phyloP scores from a whole-genome alignment of 2,329 filamentous ascomycete species.

The Sporothrix pseudoabietina region DNA sequence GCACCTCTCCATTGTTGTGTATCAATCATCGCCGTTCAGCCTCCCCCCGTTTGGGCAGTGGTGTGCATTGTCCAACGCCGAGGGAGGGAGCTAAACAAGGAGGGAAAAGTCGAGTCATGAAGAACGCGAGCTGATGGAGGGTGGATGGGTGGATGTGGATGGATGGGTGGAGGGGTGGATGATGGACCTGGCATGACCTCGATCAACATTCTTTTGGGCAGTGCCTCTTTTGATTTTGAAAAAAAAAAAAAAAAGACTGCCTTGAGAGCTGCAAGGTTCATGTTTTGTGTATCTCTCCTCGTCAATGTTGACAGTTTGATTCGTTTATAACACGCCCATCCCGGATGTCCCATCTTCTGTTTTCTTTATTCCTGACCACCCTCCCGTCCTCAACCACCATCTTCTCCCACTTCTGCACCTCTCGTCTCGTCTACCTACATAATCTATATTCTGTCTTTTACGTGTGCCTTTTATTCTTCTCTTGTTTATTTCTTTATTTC shows the following conservation, averaged over 20 bases:
- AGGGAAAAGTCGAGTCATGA: too few relatives aligned
- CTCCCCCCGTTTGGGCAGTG: not conserved
- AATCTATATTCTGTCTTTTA: not conserved
- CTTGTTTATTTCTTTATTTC: not conserved
- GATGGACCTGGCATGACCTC: too few relatives aligned
- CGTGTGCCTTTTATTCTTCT: not conserved
- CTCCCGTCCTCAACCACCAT: not conserved
- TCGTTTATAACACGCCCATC: not conserved
- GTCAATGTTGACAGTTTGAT: not conserved
- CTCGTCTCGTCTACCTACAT: not conserved
- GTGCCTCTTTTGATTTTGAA: not conserved
- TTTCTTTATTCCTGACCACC: not conserved
- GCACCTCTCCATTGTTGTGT: not conserved
- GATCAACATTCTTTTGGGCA: not conserved
- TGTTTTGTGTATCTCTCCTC: not conserved
- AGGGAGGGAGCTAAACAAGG: not conserved
- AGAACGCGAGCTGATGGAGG: too few relatives aligned
- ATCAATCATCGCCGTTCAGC: conserved; percentile 11
- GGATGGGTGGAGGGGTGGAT: too few relatives aligned
- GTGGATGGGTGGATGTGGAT: too few relatives aligned
- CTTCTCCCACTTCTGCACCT: not conserved
- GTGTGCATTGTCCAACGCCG: not conserved
- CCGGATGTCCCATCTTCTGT: not conserved
- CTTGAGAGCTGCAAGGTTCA: not conserved
- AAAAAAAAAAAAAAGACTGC: not conserved